phyloP scores from a whole-genome alignment of 2,329 filamentous ascomycete species.

The Pyrenochaeta sp. region DNA sequence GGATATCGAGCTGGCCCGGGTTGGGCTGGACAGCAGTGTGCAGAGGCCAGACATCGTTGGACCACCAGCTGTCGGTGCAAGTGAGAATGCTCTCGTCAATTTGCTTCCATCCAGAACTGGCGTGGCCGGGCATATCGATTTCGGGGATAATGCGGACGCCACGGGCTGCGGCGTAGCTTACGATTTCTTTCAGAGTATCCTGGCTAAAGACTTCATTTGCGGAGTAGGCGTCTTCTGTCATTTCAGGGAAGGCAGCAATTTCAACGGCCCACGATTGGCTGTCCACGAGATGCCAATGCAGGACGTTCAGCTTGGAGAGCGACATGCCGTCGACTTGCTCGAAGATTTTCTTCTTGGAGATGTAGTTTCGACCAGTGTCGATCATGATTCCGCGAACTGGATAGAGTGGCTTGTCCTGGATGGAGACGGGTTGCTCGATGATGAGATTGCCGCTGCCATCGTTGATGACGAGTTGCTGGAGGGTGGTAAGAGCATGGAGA shows the following conservation, averaged over 20 bases:
- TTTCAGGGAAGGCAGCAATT: constrained; percentile 59
- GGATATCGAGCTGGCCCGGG: constrained; percentile 65
- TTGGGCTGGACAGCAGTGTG: constrained; percentile 67
- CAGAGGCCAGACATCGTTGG: constrained; percentile 63
- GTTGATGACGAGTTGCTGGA: constrained; percentile 64
- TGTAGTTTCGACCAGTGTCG: constrained; percentile 64
- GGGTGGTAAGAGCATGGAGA: constrained; percentile 65
- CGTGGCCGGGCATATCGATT: constrained; percentile 69
- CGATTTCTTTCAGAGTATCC: constrained; percentile 53
- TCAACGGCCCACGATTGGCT: constrained; percentile 65
- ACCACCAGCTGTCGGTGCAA: constrained; percentile 68
- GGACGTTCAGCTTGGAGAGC: constrained; percentile 65
- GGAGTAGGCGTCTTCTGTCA: constrained; percentile 65
- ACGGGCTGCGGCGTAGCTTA: constrained; percentile 62
- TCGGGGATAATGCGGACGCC: constrained; percentile 69
- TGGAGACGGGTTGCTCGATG: constrained; percentile 62
- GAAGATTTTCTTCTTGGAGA: constrained; percentile 59
- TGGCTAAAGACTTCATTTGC: constrained; percentile 57
- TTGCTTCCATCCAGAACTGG: constrained; percentile 64
- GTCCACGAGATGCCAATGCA: constrained; percentile 67
- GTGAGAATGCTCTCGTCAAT: constrained; percentile 65
- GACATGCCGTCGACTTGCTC: constrained; percentile 66
- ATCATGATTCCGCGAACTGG: constrained; percentile 65
- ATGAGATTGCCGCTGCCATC: constrained; percentile 56
- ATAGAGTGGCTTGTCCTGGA: constrained; percentile 62